These are phyloP conservation scores for Thermothelomyces thermophilus DNA, from an alignment of 2,329 filamentous ascomycete genomes.

Conservation along the genomic window DNA sequence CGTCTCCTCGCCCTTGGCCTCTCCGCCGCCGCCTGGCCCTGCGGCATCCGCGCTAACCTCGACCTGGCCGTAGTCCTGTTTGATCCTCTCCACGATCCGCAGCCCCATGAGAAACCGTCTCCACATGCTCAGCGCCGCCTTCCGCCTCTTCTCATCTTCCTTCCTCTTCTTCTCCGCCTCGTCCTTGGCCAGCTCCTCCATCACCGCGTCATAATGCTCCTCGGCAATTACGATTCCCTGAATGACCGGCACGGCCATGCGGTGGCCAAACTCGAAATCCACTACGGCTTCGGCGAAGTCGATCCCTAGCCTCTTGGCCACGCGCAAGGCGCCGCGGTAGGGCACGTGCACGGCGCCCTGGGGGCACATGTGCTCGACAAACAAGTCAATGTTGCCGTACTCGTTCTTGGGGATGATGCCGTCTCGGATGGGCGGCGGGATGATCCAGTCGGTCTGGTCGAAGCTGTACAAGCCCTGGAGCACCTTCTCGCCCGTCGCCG, in stretches of 20 bases:
- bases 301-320: slow-evolving; percentile 78
- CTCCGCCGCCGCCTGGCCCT: slow-evolving; percentile 40
- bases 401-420: slow-evolving; percentile 89
- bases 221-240: slow-evolving; percentile 82
- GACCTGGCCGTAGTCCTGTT: slow-evolving; percentile 65
- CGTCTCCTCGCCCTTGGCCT: slow-evolving; percentile 23
- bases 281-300: slow-evolving; percentile 93
- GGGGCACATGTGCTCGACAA: slow-evolving; percentile 89
- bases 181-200: slow-evolving; percentile 72
- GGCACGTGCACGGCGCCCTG: slow-evolving; percentile 73
- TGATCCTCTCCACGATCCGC: slow-evolving; percentile 71
- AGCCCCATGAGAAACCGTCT: slow-evolving; percentile 80
- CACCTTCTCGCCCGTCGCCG: slow-evolving; percentile 72
- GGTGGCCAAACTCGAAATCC: slow-evolving; percentile 92
- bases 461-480: slow-evolving; percentile 78
- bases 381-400: slow-evolving; percentile 95
- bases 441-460: slow-evolving; percentile 92
- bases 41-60: slow-evolving; percentile 47
- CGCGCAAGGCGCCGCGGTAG: slow-evolving; percentile 64
- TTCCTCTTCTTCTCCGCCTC: slow-evolving; percentile 68
- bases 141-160: slow-evolving; percentile 76
- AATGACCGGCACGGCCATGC: slow-evolving; percentile 88
- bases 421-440: slow-evolving; percentile 76
- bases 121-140: slow-evolving; percentile 69
- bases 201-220: slow-evolving; percentile 67